phyloP scores from a whole-genome alignment of 1,139 yeast species.

The Magnusiomyces ingens region DNA sequence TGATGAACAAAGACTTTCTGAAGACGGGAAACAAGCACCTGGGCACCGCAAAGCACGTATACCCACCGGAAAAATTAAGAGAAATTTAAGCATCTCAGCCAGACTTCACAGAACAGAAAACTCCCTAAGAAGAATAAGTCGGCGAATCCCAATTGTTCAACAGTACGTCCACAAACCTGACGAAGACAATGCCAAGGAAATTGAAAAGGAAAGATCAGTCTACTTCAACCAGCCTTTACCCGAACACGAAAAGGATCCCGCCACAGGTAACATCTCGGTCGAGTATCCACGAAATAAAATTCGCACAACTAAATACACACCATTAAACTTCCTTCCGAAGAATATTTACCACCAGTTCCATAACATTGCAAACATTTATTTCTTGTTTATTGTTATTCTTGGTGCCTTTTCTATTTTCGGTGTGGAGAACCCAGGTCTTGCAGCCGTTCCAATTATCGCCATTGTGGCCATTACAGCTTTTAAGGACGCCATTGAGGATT shows the following conservation, averaged over 20 bases:
- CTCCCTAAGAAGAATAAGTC: slow-evolving; percentile 11
- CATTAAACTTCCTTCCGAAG: slow-evolving; percentile 78
- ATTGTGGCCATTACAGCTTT: slow-evolving; percentile 84
- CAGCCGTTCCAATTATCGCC: slow-evolving; percentile 91
- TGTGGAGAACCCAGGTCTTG: slow-evolving; percentile 81
- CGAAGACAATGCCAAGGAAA: slow-evolving; percentile 3
- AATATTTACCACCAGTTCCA: slow-evolving; percentile 68
- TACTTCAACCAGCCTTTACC: slow-evolving; percentile 66
- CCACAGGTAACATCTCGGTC: slow-evolving; percentile 35
- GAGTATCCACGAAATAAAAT: slow-evolving; percentile 75
- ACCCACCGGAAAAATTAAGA: slow-evolving; percentile 1
- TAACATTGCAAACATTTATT: slow-evolving; percentile 81
- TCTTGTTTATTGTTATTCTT: slow-evolving; percentile 65
- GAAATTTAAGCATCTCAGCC: background rate
- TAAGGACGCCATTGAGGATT: slow-evolving; percentile 93
- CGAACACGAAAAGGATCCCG: slow-evolving; percentile 48
- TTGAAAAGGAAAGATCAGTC: slow-evolving; percentile 27
- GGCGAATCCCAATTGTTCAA: slow-evolving; percentile 12
- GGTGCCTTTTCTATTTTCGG: slow-evolving; percentile 84
- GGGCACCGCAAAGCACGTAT: background rate
- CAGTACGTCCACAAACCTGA: slow-evolving; percentile 6
- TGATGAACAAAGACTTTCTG: background rate
- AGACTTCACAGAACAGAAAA: slow-evolving; percentile 8
- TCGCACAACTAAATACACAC: slow-evolving; percentile 89
- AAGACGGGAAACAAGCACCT: no score